A percentile compares a stretch with the other conserved stretches of the same genome.
Conservation (phyloP, 2,329 filamentous ascomycete genomes). For the Didymella glomerata region DNA sequence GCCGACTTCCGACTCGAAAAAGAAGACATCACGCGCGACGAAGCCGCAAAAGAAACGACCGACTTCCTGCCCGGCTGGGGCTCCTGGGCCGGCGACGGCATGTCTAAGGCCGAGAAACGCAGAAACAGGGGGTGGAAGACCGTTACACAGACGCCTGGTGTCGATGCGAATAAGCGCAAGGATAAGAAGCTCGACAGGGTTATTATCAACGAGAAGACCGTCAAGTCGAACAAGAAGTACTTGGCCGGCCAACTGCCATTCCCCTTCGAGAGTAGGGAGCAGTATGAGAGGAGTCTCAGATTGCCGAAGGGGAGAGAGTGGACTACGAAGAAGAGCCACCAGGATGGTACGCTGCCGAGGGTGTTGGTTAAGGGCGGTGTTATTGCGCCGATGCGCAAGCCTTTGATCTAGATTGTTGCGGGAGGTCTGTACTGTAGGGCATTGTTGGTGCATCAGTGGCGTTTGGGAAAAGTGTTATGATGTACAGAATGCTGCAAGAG, state of each 20-base stretch:
- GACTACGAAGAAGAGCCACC: constrained; percentile 95
- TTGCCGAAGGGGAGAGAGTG: constrained; percentile 93
- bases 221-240: constrained; percentile 92
- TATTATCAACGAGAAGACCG: constrained; percentile 89
- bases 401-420: constrained; percentile 55
- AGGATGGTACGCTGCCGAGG: constrained; percentile 86
- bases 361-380: constrained; percentile 93
- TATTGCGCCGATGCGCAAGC: constrained; percentile 87
- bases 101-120: constrained; percentile 74
- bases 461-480: constrained; percentile 7
- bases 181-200: constrained; percentile 84
- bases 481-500: not conserved
- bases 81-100: constrained; percentile 84
- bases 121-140: constrained; percentile 61
- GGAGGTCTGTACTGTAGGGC: too few relatives aligned
- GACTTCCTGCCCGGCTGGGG: constrained; percentile 95
- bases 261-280: constrained; percentile 84
- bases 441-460: not conserved
- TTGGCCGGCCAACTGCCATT: constrained; percentile 84
- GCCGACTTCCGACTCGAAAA: constrained; percentile 85
- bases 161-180: constrained; percentile 78
- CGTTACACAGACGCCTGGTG: constrained; percentile 71
- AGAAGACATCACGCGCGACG: constrained; percentile 71
- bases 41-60: constrained; percentile 83
- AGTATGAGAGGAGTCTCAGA: constrained; percentile 89